Evolutionary conservation across 2,329 filamentous ascomycete genomes (phyloP), one percentile per base, ranked within the genome.

Genomic region (Pseudocercospora cruenta): DNA sequence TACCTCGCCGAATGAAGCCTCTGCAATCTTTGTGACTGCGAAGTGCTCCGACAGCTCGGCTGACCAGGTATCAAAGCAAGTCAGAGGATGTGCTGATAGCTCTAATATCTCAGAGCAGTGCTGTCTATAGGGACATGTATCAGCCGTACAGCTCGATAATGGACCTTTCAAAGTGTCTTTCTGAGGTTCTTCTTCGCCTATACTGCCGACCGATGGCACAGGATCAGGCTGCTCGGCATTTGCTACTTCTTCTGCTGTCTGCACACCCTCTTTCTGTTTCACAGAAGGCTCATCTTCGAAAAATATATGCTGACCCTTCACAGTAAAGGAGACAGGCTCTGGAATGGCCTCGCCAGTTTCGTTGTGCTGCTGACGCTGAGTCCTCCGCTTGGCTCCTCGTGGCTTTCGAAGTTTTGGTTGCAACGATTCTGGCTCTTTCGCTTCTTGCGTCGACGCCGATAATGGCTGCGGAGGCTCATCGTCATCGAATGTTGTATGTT

Each of bases 1-100:
- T 2, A 90, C 88, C 72, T 90, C 87, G 62, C 86, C 87, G 72
- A 88, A 90, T 0, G 87, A 88, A 1, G 88, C 88, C 75, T 90
- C 88, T 8, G 87, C 87, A 39, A 90, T 84, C 70, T 90, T 90
- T 8, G 81, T 79, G 47, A 90, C 81, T 43, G 81, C 74, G 68
- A 85, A 85, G 64, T 81, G 76, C 5, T 76, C 73, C 14, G 78
- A 77, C 10, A 84, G 74, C 57, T 78, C 73, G 4, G 75, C 69
- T 16, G 80, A 76, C 81, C 81, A 84, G n/a, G 75, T 69, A 3
- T 74, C 67, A 64, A 84, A 84, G 6, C 74, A 66, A 1, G 77
- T 71, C 67, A 69, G 71, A 72, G 65, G 76, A 72, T 68, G 79
- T n/a, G 70, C 64, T 8, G 75, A 75, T 8, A 76, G 69, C 6